phyloP scores from a whole-genome alignment of 352 stramenopile genomes.

The Detonula confervacea region DNA sequence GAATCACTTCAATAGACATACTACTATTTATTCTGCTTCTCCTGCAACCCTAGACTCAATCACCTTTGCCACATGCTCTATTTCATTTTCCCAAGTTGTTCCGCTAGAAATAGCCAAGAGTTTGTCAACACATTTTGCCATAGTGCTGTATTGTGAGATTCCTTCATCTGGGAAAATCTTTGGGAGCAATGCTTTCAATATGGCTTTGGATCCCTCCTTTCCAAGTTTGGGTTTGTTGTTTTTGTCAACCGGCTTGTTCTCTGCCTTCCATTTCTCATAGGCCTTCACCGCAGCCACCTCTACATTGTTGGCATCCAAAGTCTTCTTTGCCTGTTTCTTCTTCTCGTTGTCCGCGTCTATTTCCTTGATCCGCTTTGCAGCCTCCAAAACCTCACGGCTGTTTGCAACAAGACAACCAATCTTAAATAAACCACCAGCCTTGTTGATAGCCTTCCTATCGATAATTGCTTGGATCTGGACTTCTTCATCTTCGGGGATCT shows the following conservation, averaged over 20 bases:
- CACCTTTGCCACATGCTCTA: neutral
- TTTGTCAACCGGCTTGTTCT: neutral
- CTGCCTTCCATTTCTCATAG: neutral
- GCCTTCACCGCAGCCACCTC: neutral
- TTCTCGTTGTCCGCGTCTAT: neutral
- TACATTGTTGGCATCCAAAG: neutral
- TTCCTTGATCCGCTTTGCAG: neutral
- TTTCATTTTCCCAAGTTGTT: constrained; percentile 4
- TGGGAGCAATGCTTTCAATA: neutral
- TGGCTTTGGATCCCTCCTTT: neutral
- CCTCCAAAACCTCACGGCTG: constrained; percentile 12
- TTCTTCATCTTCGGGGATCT: constrained; percentile 5
- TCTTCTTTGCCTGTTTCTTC: neutral
- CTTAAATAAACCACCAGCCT: constrained; percentile 9
- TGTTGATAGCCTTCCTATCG: constrained; percentile 4
- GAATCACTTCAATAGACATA: too few relatives aligned
- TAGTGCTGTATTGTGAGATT: constrained; percentile 1
- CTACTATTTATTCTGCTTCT: too few relatives aligned
- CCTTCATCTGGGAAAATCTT: neutral
- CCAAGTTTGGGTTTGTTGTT: neutral
- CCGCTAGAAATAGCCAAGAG: neutral
- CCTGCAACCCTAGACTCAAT: neutral
- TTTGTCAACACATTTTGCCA: neutral
- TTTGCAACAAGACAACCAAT: constrained; percentile 13
- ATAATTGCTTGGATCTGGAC: constrained; percentile 13